phyloP scores from a whole-genome alignment of 129 eudicot genomes.

The Flaveria trinervia region DNA sequence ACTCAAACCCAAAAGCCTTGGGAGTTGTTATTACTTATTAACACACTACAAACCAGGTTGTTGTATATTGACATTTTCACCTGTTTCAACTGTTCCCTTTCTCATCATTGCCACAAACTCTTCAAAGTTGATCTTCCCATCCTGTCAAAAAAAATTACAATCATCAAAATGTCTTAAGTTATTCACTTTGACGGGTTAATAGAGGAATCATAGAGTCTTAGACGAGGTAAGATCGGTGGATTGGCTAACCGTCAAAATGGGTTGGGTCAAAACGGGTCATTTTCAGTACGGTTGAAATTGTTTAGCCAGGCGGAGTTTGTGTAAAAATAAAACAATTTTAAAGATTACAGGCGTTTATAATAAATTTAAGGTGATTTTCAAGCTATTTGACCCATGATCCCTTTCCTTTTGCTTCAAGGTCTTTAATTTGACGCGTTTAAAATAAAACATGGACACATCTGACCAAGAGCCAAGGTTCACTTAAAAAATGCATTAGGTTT shows the following conservation, averaged over 20 bases:
- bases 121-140: constrained; percentile 80
- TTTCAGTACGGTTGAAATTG: background rate
- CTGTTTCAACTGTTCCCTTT: constrained; percentile 64
- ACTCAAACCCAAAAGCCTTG: constrained; percentile 14
- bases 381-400: background rate
- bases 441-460: background rate
- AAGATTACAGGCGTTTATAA: background rate
- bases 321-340: background rate
- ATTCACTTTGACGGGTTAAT: background rate
- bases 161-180: background rate
- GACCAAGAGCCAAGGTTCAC: too few species aligned
- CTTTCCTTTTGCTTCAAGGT: background rate
- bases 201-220: too few species aligned
- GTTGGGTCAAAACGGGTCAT: background rate
- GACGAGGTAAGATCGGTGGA: background rate
- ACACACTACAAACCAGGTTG: constrained; percentile 31
- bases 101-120: constrained; percentile 88
- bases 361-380: background rate
- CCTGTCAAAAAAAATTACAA: constrained; percentile 37
- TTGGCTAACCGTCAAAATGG: background rate
- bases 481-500: background rate
- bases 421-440: background rate
- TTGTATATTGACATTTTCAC: constrained; percentile 31
- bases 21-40: background rate
- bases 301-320: background rate